Conservation (phyloP, 352 stramenopile genomes). For the Vaucheria bursata region DNA sequence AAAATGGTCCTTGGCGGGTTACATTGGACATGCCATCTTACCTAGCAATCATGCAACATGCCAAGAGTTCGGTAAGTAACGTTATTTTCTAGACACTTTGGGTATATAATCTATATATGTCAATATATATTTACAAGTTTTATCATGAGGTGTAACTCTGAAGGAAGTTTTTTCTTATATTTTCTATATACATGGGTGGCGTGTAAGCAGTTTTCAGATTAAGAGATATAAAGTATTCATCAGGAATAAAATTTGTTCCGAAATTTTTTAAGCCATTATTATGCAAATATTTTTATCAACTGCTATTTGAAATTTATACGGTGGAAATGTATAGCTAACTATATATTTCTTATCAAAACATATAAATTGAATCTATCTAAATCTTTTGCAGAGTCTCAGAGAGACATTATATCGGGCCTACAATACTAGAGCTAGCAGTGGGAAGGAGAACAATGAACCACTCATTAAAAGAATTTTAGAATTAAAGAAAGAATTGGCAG, state of each 20-base stretch:
- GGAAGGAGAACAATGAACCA: slow-evolving; percentile 69
- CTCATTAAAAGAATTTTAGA: slow-evolving; percentile 85
- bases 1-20: slow-evolving; percentile 81
- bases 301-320: too few relatives aligned
- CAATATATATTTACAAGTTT: neutral
- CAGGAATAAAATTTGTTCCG: too few relatives aligned
- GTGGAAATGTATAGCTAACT: too few relatives aligned
- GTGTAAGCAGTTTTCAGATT: too few relatives aligned
- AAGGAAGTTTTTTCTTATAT: too few relatives aligned
- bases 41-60: slow-evolving; percentile 87
- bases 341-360: too few relatives aligned
- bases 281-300: too few relatives aligned
- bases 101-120: neutral
- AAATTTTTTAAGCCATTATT: too few relatives aligned
- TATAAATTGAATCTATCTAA: neutral
- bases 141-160: too few relatives aligned
- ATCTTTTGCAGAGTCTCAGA: slow-evolving; percentile 54
- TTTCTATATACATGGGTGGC: too few relatives aligned
- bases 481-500: slow-evolving; percentile 76
- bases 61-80: slow-evolving; percentile 60
- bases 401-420: slow-evolving; percentile 85
- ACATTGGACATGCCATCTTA: slow-evolving; percentile 88
- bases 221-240: too few relatives aligned
- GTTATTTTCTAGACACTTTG: neutral
- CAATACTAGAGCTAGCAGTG: slow-evolving; percentile 73